A percentile compares a stretch with the other conserved stretches of the same genome.
phyloP scores from a whole-genome alignment of 306 rosid species.

The Luffa aegyptiaca region DNA sequence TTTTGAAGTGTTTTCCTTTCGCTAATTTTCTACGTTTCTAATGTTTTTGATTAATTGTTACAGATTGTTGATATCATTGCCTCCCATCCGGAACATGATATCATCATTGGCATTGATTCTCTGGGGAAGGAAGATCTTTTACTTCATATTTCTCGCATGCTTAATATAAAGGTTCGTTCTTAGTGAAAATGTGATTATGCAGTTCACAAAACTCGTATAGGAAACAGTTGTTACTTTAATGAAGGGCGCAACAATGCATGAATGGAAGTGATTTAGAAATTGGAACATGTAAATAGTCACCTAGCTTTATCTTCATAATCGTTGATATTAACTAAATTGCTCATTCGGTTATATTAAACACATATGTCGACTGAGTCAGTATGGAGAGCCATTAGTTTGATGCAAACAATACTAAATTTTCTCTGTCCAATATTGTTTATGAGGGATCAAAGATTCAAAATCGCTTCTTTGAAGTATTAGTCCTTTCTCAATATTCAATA shows the following conservation, averaged over 20 bases:
- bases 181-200: not conserved
- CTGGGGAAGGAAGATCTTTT: slow-evolving; percentile 70
- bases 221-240: not conserved
- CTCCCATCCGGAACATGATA: slow-evolving; percentile 59
- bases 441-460: not conserved
- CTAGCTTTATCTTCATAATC: not conserved
- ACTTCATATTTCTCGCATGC: slow-evolving; percentile 39
- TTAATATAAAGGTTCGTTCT: slow-evolving; percentile 48
- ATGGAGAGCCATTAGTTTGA: not conserved
- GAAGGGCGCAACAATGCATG: not conserved
- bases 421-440: not conserved
- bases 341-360: not conserved
- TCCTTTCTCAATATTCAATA: not conserved
- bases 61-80: slow-evolving; percentile 50
- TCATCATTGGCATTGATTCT: slow-evolving; percentile 54
- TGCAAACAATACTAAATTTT: not conserved
- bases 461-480: not conserved
- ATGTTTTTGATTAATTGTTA: slow-evolving; percentile 14
- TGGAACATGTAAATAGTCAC: not conserved
- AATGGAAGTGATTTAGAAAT: not conserved
- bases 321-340: not conserved
- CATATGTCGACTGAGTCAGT: not conserved
- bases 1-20: not conserved
- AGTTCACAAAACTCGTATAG: not conserved
- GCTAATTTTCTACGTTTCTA: not conserved